Conservation (phyloP, 164 flowering plant genomes). For the Cinnamomum micranthum region DNA sequence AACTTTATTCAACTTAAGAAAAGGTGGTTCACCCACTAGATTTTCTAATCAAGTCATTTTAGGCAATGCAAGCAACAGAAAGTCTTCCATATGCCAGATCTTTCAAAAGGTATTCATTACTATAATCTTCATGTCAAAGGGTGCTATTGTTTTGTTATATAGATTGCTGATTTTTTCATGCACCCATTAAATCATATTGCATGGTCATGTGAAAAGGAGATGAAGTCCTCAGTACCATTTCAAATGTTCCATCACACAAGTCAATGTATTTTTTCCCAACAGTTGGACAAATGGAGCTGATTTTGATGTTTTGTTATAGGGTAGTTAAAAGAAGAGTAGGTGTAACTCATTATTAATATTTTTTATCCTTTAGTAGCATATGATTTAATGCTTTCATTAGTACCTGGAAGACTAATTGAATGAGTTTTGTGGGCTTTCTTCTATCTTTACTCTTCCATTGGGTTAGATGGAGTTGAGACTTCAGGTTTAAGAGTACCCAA, state of each 20-base stretch:
- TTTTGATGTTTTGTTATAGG: conserved; percentile 6
- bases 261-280: not conserved
- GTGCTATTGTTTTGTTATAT: conserved; percentile 3
- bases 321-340: not conserved
- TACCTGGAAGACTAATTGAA: too few species aligned
- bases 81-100: conserved; percentile 25
- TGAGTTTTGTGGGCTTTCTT: too few species aligned
- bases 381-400: not conserved
- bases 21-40: conserved; percentile 69
- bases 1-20: conserved; percentile 2
- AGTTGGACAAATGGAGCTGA: not conserved
- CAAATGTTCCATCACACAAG: not conserved
- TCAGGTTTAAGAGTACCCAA: too few species aligned
- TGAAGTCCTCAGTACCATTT: not conserved
- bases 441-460: too few species aligned
- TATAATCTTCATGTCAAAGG: not conserved
- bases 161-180: not conserved
- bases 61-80: conserved; percentile 28
- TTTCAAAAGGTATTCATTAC: conserved; percentile 2
- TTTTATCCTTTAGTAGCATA: not conserved
- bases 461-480: too few species aligned
- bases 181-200: not conserved
- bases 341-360: too few species aligned
- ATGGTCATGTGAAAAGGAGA: not conserved
- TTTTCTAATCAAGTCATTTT: conserved; percentile 15